These are phyloP conservation scores for Podaxis carcinomalis DNA, from an alignment of 768 basidiomycete species.

Conservation along the genomic window DNA sequence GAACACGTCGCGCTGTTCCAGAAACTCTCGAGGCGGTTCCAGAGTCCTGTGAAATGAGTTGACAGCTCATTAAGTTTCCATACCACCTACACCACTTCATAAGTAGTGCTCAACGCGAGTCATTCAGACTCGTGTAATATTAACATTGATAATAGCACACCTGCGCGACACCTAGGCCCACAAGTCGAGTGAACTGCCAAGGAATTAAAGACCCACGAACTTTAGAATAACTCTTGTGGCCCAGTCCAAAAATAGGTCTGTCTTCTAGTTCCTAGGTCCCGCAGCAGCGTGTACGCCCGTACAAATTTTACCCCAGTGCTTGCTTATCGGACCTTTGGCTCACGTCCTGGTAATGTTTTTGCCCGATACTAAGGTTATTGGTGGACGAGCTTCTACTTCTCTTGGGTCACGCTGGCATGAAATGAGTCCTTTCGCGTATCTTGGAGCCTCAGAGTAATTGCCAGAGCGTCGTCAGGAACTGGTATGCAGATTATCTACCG, in stretches of 20 bases:
- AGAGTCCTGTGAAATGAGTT: not conserved
- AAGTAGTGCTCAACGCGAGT: not conserved
- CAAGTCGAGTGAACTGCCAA: not conserved
- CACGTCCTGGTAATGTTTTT: not conserved
- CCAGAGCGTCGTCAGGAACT: not conserved
- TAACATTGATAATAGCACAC: not conserved
- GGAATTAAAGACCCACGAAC: not conserved
- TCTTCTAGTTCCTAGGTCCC: constrained; percentile 1
- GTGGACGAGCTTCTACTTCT: not conserved
- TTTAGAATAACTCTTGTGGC: not conserved
- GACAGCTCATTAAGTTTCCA: not conserved
- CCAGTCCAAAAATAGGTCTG: not conserved
- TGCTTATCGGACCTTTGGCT: constrained; percentile 4
- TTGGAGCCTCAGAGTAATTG: not conserved
- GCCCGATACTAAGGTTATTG: constrained; percentile 4
- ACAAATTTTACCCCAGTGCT: not conserved
- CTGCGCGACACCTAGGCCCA: not conserved
- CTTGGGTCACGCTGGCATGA: not conserved
- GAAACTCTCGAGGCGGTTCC: not conserved
- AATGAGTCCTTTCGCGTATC: constrained; percentile 3
- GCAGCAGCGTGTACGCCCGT: not conserved
- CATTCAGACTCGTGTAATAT: not conserved
- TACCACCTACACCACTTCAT: not conserved
- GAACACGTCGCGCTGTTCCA: not conserved
- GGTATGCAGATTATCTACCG: not conserved